Evolutionary conservation across 192 early-diverging fungal genomes (phyloP), one percentile per base, ranked within the genome.

Genomic region (Coemansia sp.): DNA sequence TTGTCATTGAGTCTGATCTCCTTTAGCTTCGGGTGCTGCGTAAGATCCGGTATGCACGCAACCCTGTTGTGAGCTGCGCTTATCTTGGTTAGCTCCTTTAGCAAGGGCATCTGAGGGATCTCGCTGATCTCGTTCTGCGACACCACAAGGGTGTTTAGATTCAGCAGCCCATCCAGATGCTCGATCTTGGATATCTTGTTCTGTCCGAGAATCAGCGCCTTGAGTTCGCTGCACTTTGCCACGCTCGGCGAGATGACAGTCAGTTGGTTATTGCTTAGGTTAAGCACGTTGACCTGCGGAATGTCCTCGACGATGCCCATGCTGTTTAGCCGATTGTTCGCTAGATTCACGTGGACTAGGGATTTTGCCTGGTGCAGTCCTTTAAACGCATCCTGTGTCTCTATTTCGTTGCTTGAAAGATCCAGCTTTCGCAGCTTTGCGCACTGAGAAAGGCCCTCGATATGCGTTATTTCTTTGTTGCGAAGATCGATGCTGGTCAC

Each of bases 1-100:
- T 93, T 93, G 64, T 93, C 85, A 57, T 86, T 87, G 47, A 95
- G 65, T 42, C 91, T 70, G 23, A 93, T 64, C 62, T 95, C 91
- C 62, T 86, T 85, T 4, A 95, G 74, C 32, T 81, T 45, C 0
- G 81, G 70, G 23, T 85, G 80, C 14, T 68, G 65, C 0, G 85
- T 79, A 4, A 91, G 72, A 62, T 89, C 87, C 0, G 93, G 90
- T 45, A 92, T 84, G 28, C 74, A 65, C 22, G 79, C 73, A 28
- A 94, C 66, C 16, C 67, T 58, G 62, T 94, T 94, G 67, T 92
- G 89, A 2, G 90, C 84, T 11, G 84, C 84, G 7, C 88, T 90
- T 3, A 94, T 81, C 58, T 94, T 94, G 13, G 85, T 86, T 14
- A 94, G 83, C 52, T 87, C 75, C 10, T 71, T 68, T 13, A 91